phyloP scores from a whole-genome alignment of 2,329 filamentous ascomycete species.

The Cryphonectria naterciae region DNA sequence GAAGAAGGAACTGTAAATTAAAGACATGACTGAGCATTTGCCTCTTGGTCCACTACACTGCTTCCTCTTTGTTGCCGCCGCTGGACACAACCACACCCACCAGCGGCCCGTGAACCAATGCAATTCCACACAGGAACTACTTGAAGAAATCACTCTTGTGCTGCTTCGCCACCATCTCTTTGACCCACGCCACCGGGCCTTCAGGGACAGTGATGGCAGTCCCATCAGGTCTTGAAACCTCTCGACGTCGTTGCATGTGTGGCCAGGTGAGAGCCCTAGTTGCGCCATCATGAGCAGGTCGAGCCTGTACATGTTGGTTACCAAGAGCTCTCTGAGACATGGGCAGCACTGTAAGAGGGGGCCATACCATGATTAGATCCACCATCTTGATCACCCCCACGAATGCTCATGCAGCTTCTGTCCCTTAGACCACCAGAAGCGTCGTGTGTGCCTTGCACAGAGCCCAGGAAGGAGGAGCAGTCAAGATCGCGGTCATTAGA shows the following conservation, averaged over 20 bases:
- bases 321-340: conserved; percentile 1
- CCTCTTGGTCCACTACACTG: background rate
- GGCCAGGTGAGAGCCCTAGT: background rate
- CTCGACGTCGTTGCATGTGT: background rate
- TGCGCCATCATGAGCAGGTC: background rate
- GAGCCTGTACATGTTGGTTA: conserved; percentile 14
- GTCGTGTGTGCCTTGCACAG: background rate
- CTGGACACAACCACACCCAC: background rate
- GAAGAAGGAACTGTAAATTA: background rate
- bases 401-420: background rate
- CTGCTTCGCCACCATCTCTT: conserved; percentile 9
- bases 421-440: background rate
- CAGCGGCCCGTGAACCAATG: background rate
- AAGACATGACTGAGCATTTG: background rate
- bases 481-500: background rate
- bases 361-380: conserved; percentile 10
- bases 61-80: background rate
- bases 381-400: background rate
- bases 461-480: background rate
- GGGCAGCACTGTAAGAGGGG: background rate
- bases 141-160: background rate
- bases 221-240: background rate
- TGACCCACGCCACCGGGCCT: background rate
- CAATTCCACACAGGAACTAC: background rate
- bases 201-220: background rate